These are phyloP conservation scores for Vitis rotundifolia DNA, from an alignment of 164 flowering plant genomes.

Conservation along the genomic window DNA sequence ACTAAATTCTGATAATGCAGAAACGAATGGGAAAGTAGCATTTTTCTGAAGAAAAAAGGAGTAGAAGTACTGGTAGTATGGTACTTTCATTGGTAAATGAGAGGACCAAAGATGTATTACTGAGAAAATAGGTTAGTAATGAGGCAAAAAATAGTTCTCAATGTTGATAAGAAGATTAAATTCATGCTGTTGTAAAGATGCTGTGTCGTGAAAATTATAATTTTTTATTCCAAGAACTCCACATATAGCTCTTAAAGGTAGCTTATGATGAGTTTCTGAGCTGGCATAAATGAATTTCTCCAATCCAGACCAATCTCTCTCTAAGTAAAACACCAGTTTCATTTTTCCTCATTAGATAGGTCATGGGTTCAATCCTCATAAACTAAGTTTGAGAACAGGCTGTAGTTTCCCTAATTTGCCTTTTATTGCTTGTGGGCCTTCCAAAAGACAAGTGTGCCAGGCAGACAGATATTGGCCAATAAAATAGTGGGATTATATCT, in stretches of 20 bases:
- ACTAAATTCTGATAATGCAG: not conserved
- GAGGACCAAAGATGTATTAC: slow-evolving; percentile 1
- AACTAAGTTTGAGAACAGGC: not conserved
- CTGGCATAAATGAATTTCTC: not conserved
- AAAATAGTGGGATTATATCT: not conserved
- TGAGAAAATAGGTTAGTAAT: not conserved
- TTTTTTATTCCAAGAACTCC: too few relatives aligned
- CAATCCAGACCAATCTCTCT: not conserved
- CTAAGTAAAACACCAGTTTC: not conserved
- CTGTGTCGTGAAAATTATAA: too few relatives aligned
- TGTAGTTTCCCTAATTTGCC: not conserved
- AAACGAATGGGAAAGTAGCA: not conserved
- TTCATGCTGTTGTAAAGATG: not conserved
- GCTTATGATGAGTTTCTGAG: not conserved
- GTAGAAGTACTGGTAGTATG: too few relatives aligned
- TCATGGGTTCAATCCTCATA: not conserved
- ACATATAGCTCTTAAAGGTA: not conserved
- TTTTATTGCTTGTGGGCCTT: not conserved
- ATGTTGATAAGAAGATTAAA: not conserved
- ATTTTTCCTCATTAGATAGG: not conserved
- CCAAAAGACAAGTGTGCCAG: not conserved
- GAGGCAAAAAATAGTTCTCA: not conserved
- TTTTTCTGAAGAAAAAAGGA: not conserved
- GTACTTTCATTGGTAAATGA: not conserved
- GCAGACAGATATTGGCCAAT: not conserved